A percentile compares a stretch with the other conserved stretches of the same genome.
These are phyloP conservation scores for Rhododendron molle DNA, from an alignment of 148 eudicot genomes.

Conservation along the genomic window DNA sequence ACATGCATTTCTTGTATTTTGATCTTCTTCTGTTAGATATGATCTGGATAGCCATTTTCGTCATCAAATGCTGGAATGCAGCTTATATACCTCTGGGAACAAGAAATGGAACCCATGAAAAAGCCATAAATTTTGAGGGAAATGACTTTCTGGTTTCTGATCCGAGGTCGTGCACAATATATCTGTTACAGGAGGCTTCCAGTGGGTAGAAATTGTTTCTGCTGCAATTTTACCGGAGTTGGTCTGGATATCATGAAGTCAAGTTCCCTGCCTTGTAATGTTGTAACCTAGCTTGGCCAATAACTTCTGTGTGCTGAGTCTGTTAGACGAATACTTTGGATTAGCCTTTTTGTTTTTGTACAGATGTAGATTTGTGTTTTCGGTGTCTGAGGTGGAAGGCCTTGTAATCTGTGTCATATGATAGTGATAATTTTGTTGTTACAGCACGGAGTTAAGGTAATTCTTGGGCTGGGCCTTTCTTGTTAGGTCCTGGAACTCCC, in stretches of 20 bases:
- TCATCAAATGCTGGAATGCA: not conserved
- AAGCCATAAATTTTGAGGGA: not conserved
- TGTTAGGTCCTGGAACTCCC: conserved; percentile 1
- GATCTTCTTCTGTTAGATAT: not conserved
- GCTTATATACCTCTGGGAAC: not conserved
- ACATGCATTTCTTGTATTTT: not conserved
- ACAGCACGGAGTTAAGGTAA: not conserved
- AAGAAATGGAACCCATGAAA: not conserved
- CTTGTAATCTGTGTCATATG: not conserved
- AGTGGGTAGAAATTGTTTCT: not conserved
- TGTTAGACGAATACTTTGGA: not conserved
- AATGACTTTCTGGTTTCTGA: not conserved
- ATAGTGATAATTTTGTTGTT: not conserved
- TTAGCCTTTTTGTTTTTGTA: conserved; percentile 6
- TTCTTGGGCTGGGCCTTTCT: not conserved
- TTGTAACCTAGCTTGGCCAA: not conserved
- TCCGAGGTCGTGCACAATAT: not conserved
- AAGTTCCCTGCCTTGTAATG: not conserved
- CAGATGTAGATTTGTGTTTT: conserved; percentile 1
- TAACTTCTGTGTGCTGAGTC: conserved; percentile 6
- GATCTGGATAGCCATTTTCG: conserved; percentile 1
- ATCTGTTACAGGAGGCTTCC: not conserved
- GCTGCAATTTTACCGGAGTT: not conserved
- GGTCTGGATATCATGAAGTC: not conserved
- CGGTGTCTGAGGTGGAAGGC: not conserved